phyloP scores from a whole-genome alignment of 2,329 filamentous ascomycete species.

The Tolypocladium tundrense region DNA sequence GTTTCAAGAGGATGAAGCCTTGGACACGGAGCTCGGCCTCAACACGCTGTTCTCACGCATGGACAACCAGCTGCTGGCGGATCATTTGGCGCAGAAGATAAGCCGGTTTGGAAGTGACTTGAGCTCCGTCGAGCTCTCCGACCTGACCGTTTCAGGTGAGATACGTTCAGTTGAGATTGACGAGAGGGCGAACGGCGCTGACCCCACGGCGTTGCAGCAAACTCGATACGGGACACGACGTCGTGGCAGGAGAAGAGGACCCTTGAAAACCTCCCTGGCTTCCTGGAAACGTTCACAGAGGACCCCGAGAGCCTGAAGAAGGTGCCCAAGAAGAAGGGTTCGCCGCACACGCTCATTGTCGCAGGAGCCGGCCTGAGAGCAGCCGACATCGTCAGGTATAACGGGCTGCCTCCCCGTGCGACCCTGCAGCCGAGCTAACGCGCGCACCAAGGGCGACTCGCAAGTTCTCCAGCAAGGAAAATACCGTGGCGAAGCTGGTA shows the following conservation, averaged over 20 bases:
- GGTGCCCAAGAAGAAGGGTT: conserved; percentile 57
- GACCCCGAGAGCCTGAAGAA: conserved; percentile 50
- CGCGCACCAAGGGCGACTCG: conserved; percentile 50
- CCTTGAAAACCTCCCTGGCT: conserved; percentile 65
- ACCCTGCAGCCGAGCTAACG: neutral
- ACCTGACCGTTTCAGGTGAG: conserved; percentile 69
- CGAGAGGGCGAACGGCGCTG: neutral
- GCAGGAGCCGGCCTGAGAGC: conserved; percentile 75
- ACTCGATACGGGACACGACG: conserved; percentile 69
- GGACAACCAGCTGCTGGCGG: conserved; percentile 73
- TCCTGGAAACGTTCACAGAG: conserved; percentile 58
- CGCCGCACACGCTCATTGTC: conserved; percentile 83
- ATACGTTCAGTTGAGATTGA: neutral
- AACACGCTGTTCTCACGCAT: conserved; percentile 75
- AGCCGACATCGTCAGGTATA: conserved; percentile 67
- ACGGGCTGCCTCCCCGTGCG: neutral
- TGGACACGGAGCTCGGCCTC: conserved; percentile 62
- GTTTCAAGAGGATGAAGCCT: conserved; percentile 39
- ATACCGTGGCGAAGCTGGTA: conserved; percentile 70
- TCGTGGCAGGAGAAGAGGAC: conserved; percentile 57
- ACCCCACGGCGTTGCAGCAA: conserved; percentile 37
- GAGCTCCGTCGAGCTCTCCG: conserved; percentile 74
- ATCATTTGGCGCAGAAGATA: conserved; percentile 73
- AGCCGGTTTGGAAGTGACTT: conserved; percentile 70
- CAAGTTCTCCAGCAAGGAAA: conserved; percentile 69